phyloP scores from a whole-genome alignment of 75 land plant genomes.

The Azolla pinnata region DNA sequence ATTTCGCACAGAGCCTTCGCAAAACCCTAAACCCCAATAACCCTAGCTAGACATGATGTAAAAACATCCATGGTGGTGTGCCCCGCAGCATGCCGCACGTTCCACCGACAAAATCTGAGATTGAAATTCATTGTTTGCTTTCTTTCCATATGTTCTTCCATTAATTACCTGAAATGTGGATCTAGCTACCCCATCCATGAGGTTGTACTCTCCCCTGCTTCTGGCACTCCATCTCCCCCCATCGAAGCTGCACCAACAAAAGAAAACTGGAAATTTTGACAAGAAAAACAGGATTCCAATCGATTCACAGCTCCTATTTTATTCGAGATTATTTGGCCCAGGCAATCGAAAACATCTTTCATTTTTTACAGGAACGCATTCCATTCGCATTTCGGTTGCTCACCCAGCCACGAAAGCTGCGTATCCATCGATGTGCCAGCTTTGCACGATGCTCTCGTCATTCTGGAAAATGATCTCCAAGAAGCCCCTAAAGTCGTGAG shows the following conservation, averaged over 20 bases:
- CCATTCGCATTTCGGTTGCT: slow-evolving; percentile 3
- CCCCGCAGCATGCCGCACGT: not conserved
- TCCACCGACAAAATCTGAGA: not conserved
- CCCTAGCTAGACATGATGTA: too few relatives aligned
- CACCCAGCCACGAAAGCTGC: slow-evolving; percentile 89
- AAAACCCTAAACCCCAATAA: not conserved
- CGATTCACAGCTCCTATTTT: not conserved
- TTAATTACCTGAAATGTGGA: slow-evolving; percentile 68
- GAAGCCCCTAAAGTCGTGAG: slow-evolving; percentile 43
- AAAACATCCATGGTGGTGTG: too few relatives aligned
- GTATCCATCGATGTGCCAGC: slow-evolving; percentile 90
- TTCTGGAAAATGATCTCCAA: slow-evolving; percentile 80
- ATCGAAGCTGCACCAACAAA: slow-evolving; percentile 45
- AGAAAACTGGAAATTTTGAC: not conserved
- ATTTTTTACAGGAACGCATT: not conserved
- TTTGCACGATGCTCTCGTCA: slow-evolving; percentile 55
- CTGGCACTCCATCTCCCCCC: slow-evolving; percentile 55
- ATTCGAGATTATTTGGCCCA: not conserved
- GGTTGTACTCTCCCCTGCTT: slow-evolving; percentile 47
- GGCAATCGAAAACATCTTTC: not conserved
- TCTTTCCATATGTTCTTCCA: not conserved
- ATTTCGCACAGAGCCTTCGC: not conserved
- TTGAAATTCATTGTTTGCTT: not conserved
- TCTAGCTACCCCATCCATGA: slow-evolving; percentile 58
- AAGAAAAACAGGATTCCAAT: too few relatives aligned